Percentiles rank a stretch among this genome's conserved stretches.
These are phyloP conservation scores for Geranium brycei DNA, from an alignment of 345 rosid genomes.

Conservation along the genomic window DNA sequence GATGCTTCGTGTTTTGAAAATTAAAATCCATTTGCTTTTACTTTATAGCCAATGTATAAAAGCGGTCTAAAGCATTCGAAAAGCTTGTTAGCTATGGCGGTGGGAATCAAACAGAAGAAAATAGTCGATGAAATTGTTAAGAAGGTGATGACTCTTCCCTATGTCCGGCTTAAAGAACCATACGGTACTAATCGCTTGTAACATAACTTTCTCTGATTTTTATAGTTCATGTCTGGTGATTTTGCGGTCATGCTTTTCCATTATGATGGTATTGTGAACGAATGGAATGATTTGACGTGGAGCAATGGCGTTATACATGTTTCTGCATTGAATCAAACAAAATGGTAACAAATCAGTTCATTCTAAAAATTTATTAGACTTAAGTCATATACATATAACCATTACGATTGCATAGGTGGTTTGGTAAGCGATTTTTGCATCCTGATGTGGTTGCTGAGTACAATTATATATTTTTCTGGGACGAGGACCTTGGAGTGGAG, in stretches of 20 bases:
- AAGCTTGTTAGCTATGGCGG: conserved; percentile 35
- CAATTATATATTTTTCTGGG: conserved; percentile 82
- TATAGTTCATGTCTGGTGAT: conserved; percentile 31
- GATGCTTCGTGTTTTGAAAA: neutral
- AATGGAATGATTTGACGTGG: conserved; percentile 41
- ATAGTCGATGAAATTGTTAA: conserved; percentile 51
- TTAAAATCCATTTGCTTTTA: neutral
- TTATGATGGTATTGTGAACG: conserved; percentile 39
- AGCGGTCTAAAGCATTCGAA: conserved; percentile 1
- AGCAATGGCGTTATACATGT: conserved; percentile 27
- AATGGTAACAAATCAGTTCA: conserved; percentile 26
- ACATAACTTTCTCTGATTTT: neutral
- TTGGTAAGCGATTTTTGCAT: conserved; percentile 88
- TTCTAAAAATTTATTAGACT: neutral
- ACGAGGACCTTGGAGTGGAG: conserved; percentile 81
- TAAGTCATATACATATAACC: neutral
- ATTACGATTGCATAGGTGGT: conserved; percentile 51
- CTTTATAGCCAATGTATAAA: neutral
- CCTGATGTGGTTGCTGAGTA: conserved; percentile 74
- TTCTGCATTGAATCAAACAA: conserved; percentile 44
- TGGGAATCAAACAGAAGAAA: conserved; percentile 61
- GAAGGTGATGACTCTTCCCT: conserved; percentile 33
- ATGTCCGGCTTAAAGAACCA: neutral
- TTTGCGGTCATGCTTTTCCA: conserved; percentile 49
- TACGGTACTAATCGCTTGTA: neutral